phyloP scores from a whole-genome alignment of 148 eudicot species.

The Camellia lanceoleosa region DNA sequence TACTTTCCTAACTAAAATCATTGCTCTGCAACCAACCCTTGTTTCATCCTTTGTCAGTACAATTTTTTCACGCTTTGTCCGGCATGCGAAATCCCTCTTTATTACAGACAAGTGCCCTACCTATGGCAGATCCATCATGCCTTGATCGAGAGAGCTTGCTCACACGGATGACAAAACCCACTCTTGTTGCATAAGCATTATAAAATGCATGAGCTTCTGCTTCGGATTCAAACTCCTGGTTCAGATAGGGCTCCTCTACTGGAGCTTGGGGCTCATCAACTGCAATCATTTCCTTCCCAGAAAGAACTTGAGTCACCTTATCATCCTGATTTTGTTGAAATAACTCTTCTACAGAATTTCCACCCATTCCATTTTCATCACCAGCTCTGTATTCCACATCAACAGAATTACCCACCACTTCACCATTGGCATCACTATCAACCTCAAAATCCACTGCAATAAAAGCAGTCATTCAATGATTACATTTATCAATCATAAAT shows the following conservation, averaged over 20 bases:
- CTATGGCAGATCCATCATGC: conserved; percentile 93
- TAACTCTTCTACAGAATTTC: conserved; percentile 60
- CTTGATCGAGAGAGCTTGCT: conserved; percentile 95
- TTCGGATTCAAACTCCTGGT: conserved; percentile 94
- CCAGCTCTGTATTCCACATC: conserved; percentile 53
- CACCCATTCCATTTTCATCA: conserved; percentile 67
- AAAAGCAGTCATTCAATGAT: conserved; percentile 14
- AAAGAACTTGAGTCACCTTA: conserved; percentile 47
- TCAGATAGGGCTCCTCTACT: conserved; percentile 74
- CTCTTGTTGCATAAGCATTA: conserved; percentile 72
- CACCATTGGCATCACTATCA: conserved; percentile 68
- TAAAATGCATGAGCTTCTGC: conserved; percentile 93
- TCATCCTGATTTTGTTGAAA: conserved; percentile 47
- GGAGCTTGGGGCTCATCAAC: conserved; percentile 34
- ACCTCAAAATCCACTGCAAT: conserved; percentile 71
- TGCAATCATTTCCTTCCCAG: conserved; percentile 41
- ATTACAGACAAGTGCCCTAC: conserved; percentile 91
- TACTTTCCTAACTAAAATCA: conserved; percentile 84
- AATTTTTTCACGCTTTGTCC: conserved; percentile 85
- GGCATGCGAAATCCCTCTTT: conserved; percentile 92
- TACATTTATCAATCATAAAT: background rate
- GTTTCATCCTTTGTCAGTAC: conserved; percentile 85
- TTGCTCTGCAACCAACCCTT: conserved; percentile 96
- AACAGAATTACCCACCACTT: conserved; percentile 54
- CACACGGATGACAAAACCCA: conserved; percentile 86